phyloP scores from a whole-genome alignment of 106 monocot genomes.

The Phalaenopsis equestris region DNA sequence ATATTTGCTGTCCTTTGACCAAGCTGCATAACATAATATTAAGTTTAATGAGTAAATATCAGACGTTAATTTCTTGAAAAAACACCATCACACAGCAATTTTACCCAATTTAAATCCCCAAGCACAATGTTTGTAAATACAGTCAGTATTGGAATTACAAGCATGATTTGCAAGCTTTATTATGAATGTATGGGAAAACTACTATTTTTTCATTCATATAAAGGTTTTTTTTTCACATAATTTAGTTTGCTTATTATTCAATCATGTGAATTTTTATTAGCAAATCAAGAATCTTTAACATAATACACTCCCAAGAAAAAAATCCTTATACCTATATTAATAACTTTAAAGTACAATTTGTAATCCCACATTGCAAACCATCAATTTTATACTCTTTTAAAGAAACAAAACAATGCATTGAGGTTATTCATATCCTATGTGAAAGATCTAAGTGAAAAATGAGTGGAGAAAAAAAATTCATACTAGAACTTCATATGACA shows the following conservation, averaged over 20 bases:
- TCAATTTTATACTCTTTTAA: not conserved
- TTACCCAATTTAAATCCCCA: not conserved
- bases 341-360: not conserved
- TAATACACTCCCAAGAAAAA: not conserved
- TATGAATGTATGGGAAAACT: too few species aligned
- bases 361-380: not conserved
- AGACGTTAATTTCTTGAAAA: not conserved
- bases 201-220: too few species aligned
- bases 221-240: too few species aligned
- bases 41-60: conserved; percentile 7
- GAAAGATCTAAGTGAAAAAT: not conserved
- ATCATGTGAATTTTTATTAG: too few species aligned
- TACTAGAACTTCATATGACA: too few species aligned
- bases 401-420: not conserved
- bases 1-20: conserved; percentile 86
- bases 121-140: not conserved
- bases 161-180: not conserved
- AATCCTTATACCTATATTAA: not conserved
- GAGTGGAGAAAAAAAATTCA: too few species aligned
- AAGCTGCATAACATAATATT: conserved; percentile 30
- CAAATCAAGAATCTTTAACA: too few species aligned
- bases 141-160: not conserved
- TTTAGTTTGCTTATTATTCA: too few species aligned
- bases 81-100: not conserved
- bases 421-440: not conserved